phyloP scores from a whole-genome alignment of 257 asterid species.

The Craterostigma plantagineum region DNA sequence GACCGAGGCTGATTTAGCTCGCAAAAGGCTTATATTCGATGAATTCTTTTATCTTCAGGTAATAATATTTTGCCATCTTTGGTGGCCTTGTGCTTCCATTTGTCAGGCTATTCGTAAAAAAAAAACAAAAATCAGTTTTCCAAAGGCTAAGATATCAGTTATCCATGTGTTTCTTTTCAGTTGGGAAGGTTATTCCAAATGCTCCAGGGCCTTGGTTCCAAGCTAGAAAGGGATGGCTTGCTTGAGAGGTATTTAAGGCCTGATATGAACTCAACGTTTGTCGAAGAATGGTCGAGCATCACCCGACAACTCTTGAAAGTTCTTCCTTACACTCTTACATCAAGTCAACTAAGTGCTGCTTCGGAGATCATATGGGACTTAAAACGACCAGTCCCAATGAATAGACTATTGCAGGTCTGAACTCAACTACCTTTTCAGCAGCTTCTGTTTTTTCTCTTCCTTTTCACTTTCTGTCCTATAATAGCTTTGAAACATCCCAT shows the following conservation, averaged over 20 bases:
- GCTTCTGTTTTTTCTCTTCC: too few relatives aligned
- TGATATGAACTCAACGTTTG: slow-evolving; percentile 24
- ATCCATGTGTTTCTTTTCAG: slow-evolving; percentile 14
- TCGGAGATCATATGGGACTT: slow-evolving; percentile 95
- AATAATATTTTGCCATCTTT: not conserved
- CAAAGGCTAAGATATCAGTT: not conserved
- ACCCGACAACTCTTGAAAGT: slow-evolving; percentile 44
- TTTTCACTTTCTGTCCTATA: too few relatives aligned
- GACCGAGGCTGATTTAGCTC: slow-evolving; percentile 68
- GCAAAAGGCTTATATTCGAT: slow-evolving; percentile 88
- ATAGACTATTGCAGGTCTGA: slow-evolving; percentile 75
- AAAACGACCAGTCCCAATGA: slow-evolving; percentile 86
- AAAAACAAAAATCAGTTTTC: not conserved
- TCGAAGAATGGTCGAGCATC: slow-evolving; percentile 63
- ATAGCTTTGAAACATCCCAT: too few relatives aligned
- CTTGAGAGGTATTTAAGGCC: slow-evolving; percentile 58
- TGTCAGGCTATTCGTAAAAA: not conserved
- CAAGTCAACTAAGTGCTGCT: slow-evolving; percentile 66
- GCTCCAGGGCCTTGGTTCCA: slow-evolving; percentile 80
- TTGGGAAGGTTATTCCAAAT: slow-evolving; percentile 77
- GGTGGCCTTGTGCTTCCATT: not conserved
- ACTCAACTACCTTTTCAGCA: not conserved
- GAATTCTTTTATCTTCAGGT: slow-evolving; percentile 98
- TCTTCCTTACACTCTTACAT: slow-evolving; percentile 76
- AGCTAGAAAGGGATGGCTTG: slow-evolving; percentile 57